Evolutionary conservation across 1,284 basidiomycete genomes (phyloP).

Genomic region (Malassezia globosa): DNA sequence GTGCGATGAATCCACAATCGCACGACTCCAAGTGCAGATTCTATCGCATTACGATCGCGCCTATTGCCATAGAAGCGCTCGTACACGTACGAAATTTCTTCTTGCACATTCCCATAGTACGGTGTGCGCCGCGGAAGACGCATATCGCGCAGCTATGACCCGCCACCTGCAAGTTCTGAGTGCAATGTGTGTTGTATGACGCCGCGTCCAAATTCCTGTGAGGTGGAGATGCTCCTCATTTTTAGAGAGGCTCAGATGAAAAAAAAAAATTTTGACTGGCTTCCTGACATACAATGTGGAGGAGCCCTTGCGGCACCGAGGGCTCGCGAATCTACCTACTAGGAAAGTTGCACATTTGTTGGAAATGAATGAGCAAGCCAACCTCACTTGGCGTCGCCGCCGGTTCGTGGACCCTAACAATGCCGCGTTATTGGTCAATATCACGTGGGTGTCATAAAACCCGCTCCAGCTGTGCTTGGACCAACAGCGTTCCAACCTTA

Average conservation of each 20-base stretch:
- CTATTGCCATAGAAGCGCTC: conserved; percentile 3
- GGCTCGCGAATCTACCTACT: no score
- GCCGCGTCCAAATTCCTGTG: no score
- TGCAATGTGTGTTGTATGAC: no score
- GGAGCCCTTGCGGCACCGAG: no score
- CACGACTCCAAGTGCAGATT: conserved; percentile 20
- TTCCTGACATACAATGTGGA: no score
- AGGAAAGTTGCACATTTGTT: no score
- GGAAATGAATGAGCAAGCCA: no score
- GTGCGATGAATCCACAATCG: conserved; percentile 38
- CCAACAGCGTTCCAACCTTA: not conserved
- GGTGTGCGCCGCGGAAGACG: conserved; percentile 15
- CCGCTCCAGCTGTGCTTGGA: not conserved
- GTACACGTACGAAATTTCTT: conserved; percentile 12
- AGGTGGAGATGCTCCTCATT: no score
- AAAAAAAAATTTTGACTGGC: not conserved
- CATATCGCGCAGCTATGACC: no score
- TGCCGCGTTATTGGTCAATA: no score
- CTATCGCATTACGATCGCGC: not conserved
- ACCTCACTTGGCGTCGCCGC: no score
- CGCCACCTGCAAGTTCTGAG: not conserved
- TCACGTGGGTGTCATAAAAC: conserved; percentile 3
- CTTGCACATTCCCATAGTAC: conserved; percentile 6
- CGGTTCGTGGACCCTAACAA: no score
- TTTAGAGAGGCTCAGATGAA: not conserved